A percentile compares a stretch with the other conserved stretches of the same genome.
These are phyloP conservation scores for Dioscorea dumetorum DNA, from an alignment of 106 monocot genomes.

Conservation along the genomic window DNA sequence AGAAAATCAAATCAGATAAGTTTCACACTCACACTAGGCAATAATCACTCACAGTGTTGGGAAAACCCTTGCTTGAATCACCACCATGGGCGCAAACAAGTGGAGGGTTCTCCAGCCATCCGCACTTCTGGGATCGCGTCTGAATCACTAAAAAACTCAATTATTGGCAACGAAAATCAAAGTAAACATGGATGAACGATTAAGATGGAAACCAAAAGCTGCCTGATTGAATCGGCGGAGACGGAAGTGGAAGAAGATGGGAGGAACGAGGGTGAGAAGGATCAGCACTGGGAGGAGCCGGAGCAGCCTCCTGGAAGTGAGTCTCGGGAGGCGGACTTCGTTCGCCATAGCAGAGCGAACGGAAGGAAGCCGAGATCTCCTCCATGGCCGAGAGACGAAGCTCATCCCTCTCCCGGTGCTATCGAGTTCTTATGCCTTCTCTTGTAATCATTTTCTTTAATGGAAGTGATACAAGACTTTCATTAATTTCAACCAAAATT, in stretches of 20 bases:
- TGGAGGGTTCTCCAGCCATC: conserved; percentile 64
- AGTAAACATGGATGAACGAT: neutral
- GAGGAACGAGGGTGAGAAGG: conserved; percentile 56
- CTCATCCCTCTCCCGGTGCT: neutral
- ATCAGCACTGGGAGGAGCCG: conserved; percentile 40
- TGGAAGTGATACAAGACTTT: too few species aligned
- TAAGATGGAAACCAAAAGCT: neutral
- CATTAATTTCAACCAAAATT: too few species aligned
- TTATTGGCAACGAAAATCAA: neutral
- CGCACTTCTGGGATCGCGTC: conserved; percentile 59
- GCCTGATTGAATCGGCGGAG: conserved; percentile 66
- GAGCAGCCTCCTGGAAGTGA: conserved; percentile 22
- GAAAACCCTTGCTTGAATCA: conserved; percentile 54
- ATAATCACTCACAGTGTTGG: conserved; percentile 57
- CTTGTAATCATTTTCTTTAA: too few species aligned
- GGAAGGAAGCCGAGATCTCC: neutral
- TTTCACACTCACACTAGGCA: neutral
- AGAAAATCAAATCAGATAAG: too few species aligned
- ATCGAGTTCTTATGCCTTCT: neutral
- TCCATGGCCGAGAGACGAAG: neutral
- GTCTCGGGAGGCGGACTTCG: conserved; percentile 1
- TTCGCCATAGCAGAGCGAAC: neutral
- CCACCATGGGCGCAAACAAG: conserved; percentile 95
- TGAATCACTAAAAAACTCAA: conserved; percentile 6
- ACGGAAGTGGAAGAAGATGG: conserved; percentile 89